Evolutionary conservation across 306 rosid species (phyloP), one percentile per base, ranked within the genome.

Genomic region (Luffa acutangula): DNA sequence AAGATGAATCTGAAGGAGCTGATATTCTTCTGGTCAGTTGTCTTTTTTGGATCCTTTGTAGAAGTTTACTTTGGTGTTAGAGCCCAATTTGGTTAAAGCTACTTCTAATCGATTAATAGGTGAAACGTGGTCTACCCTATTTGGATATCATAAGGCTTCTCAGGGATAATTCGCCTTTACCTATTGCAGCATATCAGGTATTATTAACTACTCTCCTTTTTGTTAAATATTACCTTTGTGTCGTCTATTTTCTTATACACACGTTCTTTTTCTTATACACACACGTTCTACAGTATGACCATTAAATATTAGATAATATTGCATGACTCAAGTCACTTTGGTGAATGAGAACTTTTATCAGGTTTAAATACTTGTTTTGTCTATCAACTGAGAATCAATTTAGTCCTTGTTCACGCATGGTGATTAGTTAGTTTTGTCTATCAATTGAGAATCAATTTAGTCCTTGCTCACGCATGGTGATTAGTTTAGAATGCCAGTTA

Each of bases 131-230:
- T 82, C 90, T 95, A 75, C 99, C 99, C 5, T 95, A 95, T 79
- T 82, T 95, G 83, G 99, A 95, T 65, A 86, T 95, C 84, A 88
- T 93, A 78, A 87, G 92, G 87, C 87, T 95, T 83, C 99, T 95
- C 59, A 87, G 94, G 80, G 93, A 93, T 83, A 91, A 82, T 81
- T 91, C 99, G 85, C 85, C 94, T 67, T 79, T 95, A 81, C 99
- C 98, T 52, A 73, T 95, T 77, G 98, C 99, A 78, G 98, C 98
- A 41, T 95, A 95, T 87, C 99, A 93, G 98, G 99, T 95, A 85
- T 59, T 76, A 76, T 63, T 54, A 49, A 18, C 43, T 20, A 15
- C 25, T 13, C 13, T 9, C 0, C 12, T 36, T 15, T 80, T 10
- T 45, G 18, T 36, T 31, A 17, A 53, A 17, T 75, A 51, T 34